A percentile compares a stretch with the other conserved stretches of the same genome.
These are phyloP conservation scores for Allium sativum DNA, from an alignment of 106 monocot genomes.

Conservation along the genomic window DNA sequence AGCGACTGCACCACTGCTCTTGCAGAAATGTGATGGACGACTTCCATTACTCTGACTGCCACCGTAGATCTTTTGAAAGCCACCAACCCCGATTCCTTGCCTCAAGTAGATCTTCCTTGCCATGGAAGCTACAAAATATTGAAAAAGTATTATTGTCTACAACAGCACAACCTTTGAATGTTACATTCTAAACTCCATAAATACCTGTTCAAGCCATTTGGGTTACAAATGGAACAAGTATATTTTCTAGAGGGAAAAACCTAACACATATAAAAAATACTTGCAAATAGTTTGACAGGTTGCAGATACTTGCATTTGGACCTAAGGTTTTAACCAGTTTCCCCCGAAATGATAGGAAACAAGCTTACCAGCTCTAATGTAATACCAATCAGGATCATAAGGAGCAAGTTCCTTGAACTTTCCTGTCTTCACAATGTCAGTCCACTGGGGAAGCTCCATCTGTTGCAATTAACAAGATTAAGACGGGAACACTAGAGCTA, in stretches of 20 bases:
- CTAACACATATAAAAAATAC: too few species aligned
- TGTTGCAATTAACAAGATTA: not conserved
- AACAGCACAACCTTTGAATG: too few species aligned
- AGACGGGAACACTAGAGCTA: too few species aligned
- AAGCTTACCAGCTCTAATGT: conserved; percentile 22
- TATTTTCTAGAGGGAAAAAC: too few species aligned
- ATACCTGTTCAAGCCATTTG: too few species aligned
- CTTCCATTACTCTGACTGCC: conserved; percentile 39
- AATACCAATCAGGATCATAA: conserved; percentile 34
- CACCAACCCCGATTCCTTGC: conserved; percentile 33
- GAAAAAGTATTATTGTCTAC: not conserved
- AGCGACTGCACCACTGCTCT: conserved; percentile 65
- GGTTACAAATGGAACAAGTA: too few species aligned
- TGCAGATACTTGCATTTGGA: too few species aligned
- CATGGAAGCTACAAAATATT: conserved; percentile 23
- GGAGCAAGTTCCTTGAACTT: conserved; percentile 32
- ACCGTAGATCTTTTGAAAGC: conserved; percentile 39
- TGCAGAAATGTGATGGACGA: conserved; percentile 67
- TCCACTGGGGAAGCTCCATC: conserved; percentile 32
- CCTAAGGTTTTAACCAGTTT: not conserved
- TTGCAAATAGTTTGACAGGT: not conserved
- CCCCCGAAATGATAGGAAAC: not conserved
- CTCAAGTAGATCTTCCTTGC: conserved; percentile 36
- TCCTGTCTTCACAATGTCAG: conserved; percentile 34
- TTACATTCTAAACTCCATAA: too few species aligned